Percentiles rank a stretch among this genome's conserved stretches.
phyloP scores from a whole-genome alignment of 495 filamentous ascomycete species.

The Parmelia sp. region DNA sequence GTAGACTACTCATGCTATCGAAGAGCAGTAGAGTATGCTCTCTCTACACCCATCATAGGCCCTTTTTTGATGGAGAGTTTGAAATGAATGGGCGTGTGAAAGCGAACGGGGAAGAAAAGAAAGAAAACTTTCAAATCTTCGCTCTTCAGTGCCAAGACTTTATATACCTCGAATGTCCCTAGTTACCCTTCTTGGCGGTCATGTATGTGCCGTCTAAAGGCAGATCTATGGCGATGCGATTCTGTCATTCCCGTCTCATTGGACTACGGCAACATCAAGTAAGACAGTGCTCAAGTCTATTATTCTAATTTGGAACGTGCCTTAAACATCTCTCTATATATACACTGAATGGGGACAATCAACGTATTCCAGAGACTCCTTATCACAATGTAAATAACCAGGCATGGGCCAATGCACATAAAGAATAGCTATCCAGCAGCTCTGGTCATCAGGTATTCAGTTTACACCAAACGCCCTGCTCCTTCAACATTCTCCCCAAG shows the following conservation, averaged over 20 bases:
- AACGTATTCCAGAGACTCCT: background rate
- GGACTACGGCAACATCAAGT: too few relatives aligned
- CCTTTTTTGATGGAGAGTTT: background rate
- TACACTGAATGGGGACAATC: slow-evolving; percentile 14
- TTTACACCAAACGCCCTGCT: slow-evolving; percentile 14
- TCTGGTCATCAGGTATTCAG: background rate
- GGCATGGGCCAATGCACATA: slow-evolving; percentile 4
- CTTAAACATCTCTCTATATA: slow-evolving; percentile 9
- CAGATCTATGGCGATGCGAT: too few relatives aligned
- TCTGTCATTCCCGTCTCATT: too few relatives aligned
- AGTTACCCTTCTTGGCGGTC: too few relatives aligned
- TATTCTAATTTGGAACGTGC: background rate
- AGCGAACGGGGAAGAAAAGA: background rate
- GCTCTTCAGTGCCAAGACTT: background rate
- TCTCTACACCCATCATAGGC: background rate
- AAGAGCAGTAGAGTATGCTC: background rate
- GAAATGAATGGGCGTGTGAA: background rate
- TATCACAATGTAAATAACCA: slow-evolving; percentile 1
- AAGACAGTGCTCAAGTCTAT: background rate
- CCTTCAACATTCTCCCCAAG: slow-evolving; percentile 1
- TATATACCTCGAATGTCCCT: background rate
- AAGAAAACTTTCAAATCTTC: background rate
- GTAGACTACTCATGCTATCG: slow-evolving; percentile 24
- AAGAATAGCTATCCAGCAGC: slow-evolving; percentile 19
- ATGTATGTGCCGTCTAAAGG: too few relatives aligned